Base-by-base conservation (phyloP, 2,329 filamentous ascomycete species). In the Ophiocordyceps unilateralis region DNA sequence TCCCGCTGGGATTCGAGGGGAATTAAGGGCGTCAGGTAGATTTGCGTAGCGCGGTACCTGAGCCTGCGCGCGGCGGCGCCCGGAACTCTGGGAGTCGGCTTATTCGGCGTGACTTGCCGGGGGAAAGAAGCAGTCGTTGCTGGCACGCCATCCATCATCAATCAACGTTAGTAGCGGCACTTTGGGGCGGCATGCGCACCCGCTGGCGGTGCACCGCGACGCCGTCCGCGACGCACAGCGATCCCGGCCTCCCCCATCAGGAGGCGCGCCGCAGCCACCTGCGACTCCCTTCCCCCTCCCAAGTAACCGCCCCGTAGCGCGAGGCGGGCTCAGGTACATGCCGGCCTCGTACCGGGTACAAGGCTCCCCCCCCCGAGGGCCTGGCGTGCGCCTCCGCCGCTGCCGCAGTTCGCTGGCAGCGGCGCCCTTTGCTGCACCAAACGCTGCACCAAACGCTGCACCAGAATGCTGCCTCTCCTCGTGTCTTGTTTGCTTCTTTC, bases 241-340 rank as follows among this genome's bases (percentile, higher is more conserved):
- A 34, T 34, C 21, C 39, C 22, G 23, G n/a, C 15, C 22, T 40
- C 39, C 23, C 23, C 23, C 15, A 19, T 28, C 39, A 40, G 40
- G 40, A 41, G 40, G 26, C 23, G 40, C 26, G 40, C 40, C 30
- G 40, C 40, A 41, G 40, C 24, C 26, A 34, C 32, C 32, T 34
- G 32, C 32, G 15, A 17, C 32, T 17, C 32, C 6, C n/a, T 15
- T 15, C 32, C 24, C 32, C 32, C 32, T 15, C 32, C 32, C 15
- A 30, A 17, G 39, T 40, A 23, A 17, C 39, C 22, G 10, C 22
- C 17, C 15, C 39, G n/a, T 23, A 1, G 39, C n/a, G 24, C 15
- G 12, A 19, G 23, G 39, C 39, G 5, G 39, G n/a, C 21, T 12
- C 3, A 6, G 40, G 12, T 41, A 41, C 40, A 14, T 40, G 10